Evolutionary conservation across 257 asterid species (phyloP).

Genomic region (Penstemon eatonii): DNA sequence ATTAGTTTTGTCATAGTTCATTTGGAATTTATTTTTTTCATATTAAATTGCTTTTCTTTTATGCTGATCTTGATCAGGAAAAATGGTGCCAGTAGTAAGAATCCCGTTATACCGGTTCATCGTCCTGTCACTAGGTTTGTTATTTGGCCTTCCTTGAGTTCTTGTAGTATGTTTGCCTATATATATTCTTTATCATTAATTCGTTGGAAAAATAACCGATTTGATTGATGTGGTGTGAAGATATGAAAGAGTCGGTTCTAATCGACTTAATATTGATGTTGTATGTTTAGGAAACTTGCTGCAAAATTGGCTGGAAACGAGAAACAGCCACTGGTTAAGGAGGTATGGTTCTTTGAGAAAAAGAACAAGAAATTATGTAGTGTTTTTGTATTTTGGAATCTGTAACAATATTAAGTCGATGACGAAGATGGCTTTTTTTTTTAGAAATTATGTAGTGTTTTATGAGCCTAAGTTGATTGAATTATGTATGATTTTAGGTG

Average conservation of each 20-base stretch:
- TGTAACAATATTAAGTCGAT: too few relatives aligned
- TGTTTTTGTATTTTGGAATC: too few relatives aligned
- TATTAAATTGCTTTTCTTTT: not conserved
- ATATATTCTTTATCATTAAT: not conserved
- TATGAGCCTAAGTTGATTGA: conserved; percentile 11
- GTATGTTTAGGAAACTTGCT: conserved; percentile 49
- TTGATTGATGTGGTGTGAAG: not conserved
- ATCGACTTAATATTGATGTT: conserved; percentile 15
- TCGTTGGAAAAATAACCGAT: not conserved
- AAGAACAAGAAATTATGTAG: not conserved
- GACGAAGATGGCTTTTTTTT: not conserved
- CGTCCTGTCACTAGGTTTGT: conserved; percentile 73
- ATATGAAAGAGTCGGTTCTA: not conserved
- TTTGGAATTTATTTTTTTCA: not conserved
- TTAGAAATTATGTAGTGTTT: not conserved
- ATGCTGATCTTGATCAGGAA: conserved; percentile 44
- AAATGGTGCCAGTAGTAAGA: conserved; percentile 39
- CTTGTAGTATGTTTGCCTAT: not conserved
- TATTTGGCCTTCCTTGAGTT: conserved; percentile 1
- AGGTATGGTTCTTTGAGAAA: conserved; percentile 34
- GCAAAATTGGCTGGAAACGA: conserved; percentile 58
- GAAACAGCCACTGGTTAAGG: conserved; percentile 40
- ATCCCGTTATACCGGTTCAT: conserved; percentile 46
- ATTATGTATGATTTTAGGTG: conserved; percentile 25
- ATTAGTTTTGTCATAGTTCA: not conserved